Evolutionary conservation across 495 filamentous ascomycete genomes (phyloP), one percentile per base, ranked within the genome.

Genomic region (Parathielavia appendiculata): DNA sequence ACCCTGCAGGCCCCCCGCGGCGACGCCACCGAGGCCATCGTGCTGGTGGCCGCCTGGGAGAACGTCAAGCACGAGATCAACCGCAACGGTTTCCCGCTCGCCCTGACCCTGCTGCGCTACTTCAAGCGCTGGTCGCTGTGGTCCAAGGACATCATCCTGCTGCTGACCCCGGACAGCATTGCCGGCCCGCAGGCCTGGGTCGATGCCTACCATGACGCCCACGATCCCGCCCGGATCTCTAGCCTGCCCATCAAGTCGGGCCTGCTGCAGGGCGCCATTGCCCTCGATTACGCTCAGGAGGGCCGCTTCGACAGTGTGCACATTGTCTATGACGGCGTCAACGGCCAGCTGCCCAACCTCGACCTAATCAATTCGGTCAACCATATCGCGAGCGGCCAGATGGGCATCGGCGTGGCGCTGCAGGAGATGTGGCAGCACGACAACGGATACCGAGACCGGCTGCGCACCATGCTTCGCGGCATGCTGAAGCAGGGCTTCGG

Each of bases 21-120:
- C 32, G 93, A 98, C 76, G 93, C 95, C n/a, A 97, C 95, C 5
- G 93, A 98, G 73, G 95, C 93, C 17, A 89, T 97, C 66, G 93
- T 97, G 36, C 76, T 98, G 19, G 85, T 95, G 34, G 91, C 86
- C 40, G 86, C 90, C 1, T 96, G 91, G 91, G 82, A 79, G 69
- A 97, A 93, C 52, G 86, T 87, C 63, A 83, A 90, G 56, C 84
- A 83, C 5, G 81, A 87, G 63, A 67, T 92, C 61, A 98, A 98
- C 71, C 75, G 86, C 60, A 92, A 89, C 62, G 93, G 92, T 19
- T 83, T 97, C 17, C 87, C 90, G 2, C 81, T 98, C 46, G 84
- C 88, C 10, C 73, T 97, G 65, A 90, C 92, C 0, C 73, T 98
- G 58, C 90, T 91, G 13, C 80, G 93, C 64, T 98, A 98, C 72